Evolutionary conservation across 2,329 filamentous ascomycete genomes (phyloP).

Genomic region (Trichoderma citrinoviride): DNA sequence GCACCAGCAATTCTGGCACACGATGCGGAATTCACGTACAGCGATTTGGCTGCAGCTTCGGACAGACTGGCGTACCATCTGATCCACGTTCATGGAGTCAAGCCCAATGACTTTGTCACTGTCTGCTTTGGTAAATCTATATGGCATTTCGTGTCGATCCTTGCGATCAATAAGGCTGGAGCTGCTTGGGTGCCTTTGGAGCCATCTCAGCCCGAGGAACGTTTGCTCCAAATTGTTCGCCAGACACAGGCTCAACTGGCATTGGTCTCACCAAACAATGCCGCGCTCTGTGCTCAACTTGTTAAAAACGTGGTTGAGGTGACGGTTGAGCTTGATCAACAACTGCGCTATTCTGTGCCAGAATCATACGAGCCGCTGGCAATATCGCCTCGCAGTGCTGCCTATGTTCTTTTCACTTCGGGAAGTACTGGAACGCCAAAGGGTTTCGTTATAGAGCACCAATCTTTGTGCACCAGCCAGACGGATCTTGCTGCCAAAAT

Average conservation of each 20-base stretch:
- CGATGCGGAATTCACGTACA: constrained; percentile 38
- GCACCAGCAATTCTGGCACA: not conserved
- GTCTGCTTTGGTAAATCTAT: constrained; percentile 18
- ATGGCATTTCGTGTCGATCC: constrained; percentile 22
- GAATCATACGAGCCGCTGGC: not conserved
- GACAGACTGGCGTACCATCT: constrained; percentile 22
- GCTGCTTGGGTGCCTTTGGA: constrained; percentile 23
- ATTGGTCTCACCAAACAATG: not conserved
- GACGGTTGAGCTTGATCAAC: not conserved
- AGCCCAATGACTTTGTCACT: not conserved
- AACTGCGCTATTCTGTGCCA: not conserved
- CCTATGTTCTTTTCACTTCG: constrained; percentile 28
- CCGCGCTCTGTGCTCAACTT: not conserved
- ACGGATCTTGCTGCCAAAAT: not conserved
- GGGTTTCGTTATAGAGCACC: constrained; percentile 27
- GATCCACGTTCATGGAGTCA: constrained; percentile 20
- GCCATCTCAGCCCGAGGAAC: constrained; percentile 7
- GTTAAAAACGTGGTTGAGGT: not conserved
- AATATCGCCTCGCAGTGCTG: not conserved
- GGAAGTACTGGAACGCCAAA: constrained; percentile 23
- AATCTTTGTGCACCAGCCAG: constrained; percentile 7
- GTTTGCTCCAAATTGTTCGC: not conserved
- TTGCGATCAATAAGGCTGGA: constrained; percentile 24
- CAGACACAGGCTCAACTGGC: not conserved
- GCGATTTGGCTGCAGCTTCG: constrained; percentile 29